A percentile compares a stretch with the other conserved stretches of the same genome.
These are phyloP conservation scores for Omphalotus guepiniiformis DNA, from an alignment of 768 basidiomycete genomes.

Conservation along the genomic window DNA sequence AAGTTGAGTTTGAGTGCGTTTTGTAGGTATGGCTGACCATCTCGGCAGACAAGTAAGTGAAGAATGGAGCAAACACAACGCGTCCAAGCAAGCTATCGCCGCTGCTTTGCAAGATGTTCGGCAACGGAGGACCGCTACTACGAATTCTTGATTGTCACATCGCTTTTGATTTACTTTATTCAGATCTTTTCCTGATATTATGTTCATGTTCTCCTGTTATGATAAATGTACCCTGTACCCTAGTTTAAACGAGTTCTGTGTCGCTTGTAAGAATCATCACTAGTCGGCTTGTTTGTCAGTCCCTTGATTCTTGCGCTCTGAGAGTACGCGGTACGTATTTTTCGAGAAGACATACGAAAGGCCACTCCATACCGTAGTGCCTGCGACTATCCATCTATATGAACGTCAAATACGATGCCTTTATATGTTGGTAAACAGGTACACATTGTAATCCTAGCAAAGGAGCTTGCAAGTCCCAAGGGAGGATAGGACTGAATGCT, in stretches of 20 bases:
- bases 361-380: conserved; percentile 91
- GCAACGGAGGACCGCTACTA: conserved; percentile 35
- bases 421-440: conserved; percentile 1
- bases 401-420: conserved; percentile 2
- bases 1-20: conserved; percentile 20
- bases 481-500: conserved; percentile 77
- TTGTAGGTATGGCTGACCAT: conserved; percentile 9
- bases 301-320: conserved; percentile 20
- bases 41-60: conserved; percentile 51
- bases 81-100: conserved; percentile 55
- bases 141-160: conserved; percentile 12
- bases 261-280: not conserved
- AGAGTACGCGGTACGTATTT: conserved; percentile 63
- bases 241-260: not conserved
- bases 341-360: conserved; percentile 76
- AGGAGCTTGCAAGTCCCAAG: conserved; percentile 48
- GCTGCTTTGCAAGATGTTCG: conserved; percentile 72
- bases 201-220: not conserved
- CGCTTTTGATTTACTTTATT: conserved; percentile 3
- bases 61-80: conserved; percentile 59
- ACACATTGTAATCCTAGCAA: conserved; percentile 76
- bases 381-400: conserved; percentile 77
- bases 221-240: not conserved
- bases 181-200: not conserved
- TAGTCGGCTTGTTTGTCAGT: conserved; percentile 19